Percentiles rank a stretch among this genome's conserved stretches.
phyloP scores from a whole-genome alignment of 345 rosid genomes.

The Psidium friedrichsthalianum region DNA sequence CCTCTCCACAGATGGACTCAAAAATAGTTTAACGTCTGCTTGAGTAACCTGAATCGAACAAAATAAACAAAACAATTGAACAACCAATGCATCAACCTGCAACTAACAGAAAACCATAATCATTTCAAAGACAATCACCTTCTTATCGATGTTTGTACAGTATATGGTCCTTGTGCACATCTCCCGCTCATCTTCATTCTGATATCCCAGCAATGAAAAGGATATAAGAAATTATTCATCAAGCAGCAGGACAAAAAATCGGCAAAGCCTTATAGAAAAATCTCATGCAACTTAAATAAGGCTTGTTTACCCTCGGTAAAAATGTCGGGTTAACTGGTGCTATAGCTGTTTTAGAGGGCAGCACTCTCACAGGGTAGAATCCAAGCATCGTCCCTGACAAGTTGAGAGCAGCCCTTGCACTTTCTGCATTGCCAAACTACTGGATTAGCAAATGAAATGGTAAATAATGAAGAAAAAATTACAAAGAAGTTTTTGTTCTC shows the following conservation, averaged over 20 bases:
- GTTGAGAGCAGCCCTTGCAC: constrained; percentile 65
- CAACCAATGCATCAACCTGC: not conserved
- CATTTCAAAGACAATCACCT: constrained; percentile 25
- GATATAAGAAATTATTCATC: not conserved
- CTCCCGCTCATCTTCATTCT: constrained; percentile 90
- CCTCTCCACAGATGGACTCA: constrained; percentile 35
- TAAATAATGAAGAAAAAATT: not conserved
- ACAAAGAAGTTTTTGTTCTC: not conserved
- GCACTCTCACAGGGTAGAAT: constrained; percentile 77
- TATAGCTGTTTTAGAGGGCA: constrained; percentile 93
- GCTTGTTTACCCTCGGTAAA: constrained; percentile 70
- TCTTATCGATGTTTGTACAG: constrained; percentile 90
- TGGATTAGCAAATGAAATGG: constrained; percentile 2
- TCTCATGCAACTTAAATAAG: not conserved
- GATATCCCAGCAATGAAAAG: constrained; percentile 3
- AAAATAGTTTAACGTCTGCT: constrained; percentile 23
- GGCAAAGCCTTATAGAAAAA: not conserved
- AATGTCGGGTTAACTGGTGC: constrained; percentile 94
- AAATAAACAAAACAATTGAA: not conserved
- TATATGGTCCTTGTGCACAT: constrained; percentile 91
- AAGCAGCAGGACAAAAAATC: not conserved
- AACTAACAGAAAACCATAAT: not conserved
- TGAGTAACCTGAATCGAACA: constrained; percentile 20
- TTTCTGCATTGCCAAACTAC: constrained; percentile 34
- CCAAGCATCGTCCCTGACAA: constrained; percentile 86